Evolutionary conservation across 2,329 filamentous ascomycete species (phyloP).

Genomic region (Diaporthe amygdali): DNA sequence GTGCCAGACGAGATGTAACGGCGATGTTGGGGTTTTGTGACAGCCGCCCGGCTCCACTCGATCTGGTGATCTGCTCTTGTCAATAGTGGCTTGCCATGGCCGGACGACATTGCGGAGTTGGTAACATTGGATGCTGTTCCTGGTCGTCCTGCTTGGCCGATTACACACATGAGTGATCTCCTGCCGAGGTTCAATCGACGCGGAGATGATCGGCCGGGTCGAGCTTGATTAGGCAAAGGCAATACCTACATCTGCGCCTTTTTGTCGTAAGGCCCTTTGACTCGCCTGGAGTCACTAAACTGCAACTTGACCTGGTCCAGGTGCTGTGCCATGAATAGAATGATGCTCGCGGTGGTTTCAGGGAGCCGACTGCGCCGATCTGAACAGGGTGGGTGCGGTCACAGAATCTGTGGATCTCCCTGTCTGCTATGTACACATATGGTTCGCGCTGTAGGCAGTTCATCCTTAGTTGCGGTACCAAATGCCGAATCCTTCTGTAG

Average conservation of each 20-base stretch:
- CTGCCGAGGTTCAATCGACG: not conserved
- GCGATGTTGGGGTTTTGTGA: not conserved
- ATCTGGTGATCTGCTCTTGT: not conserved
- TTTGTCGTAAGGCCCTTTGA: too few relatives aligned
- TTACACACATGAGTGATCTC: not conserved
- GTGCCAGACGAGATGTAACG: not conserved
- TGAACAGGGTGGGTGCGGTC: not conserved
- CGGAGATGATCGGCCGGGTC: not conserved
- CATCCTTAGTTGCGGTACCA: not conserved
- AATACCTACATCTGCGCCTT: not conserved
- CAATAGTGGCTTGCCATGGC: constrained; percentile 2
- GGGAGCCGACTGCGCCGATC: not conserved
- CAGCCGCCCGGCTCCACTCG: not conserved
- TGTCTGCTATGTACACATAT: too few relatives aligned
- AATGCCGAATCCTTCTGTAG: not conserved
- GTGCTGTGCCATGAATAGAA: not conserved
- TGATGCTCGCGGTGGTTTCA: not conserved
- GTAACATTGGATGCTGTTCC: not conserved
- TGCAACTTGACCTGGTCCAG: not conserved
- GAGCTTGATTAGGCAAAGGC: not conserved
- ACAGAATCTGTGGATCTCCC: not conserved
- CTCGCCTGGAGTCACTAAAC: not conserved
- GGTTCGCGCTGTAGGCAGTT: not conserved
- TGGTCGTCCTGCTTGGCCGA: not conserved
- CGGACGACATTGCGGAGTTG: not conserved